Percentiles rank a stretch among this genome's conserved stretches.
phyloP scores from a whole-genome alignment of 495 filamentous ascomycete species.

The Endocarpon pusillum region DNA sequence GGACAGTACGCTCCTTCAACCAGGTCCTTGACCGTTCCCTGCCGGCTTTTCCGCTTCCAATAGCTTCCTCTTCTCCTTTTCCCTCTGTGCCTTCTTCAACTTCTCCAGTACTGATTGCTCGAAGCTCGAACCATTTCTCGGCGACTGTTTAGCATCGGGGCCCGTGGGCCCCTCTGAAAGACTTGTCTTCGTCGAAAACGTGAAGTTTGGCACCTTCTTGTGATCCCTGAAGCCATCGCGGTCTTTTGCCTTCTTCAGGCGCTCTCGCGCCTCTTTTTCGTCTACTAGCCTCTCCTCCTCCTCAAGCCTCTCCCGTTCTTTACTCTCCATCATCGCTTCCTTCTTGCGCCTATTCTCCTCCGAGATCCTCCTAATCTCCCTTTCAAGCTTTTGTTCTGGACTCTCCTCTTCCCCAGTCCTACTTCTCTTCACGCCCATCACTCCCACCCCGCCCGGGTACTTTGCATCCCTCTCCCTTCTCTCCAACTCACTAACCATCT shows the following conservation, averaged over 20 bases:
- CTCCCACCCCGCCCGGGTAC: conserved; percentile 12
- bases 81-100: conserved; percentile 38
- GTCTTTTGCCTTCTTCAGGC: conserved; percentile 1
- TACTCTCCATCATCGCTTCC: conserved; percentile 32
- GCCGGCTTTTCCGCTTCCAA: too few species aligned
- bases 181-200: conserved; percentile 12
- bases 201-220: conserved; percentile 11
- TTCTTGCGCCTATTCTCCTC: conserved; percentile 40
- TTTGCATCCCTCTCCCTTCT: conserved; percentile 34
- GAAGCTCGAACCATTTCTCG: conserved; percentile 31
- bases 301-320: conserved; percentile 28
- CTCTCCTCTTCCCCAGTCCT: conserved; percentile 35
- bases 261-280: conserved; percentile 14
- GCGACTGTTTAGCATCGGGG: conserved; percentile 10
- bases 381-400: conserved; percentile 38
- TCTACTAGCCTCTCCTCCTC: conserved; percentile 29
- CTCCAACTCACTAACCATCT: conserved; percentile 66
- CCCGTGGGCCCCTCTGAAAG: conserved; percentile 21
- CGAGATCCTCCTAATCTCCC: conserved; percentile 43
- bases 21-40: too few species aligned
- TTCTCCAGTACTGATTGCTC: conserved; percentile 45
- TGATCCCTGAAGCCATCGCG: conserved; percentile 17
- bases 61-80: conserved; percentile 29
- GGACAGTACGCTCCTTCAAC: too few species aligned
- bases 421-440: conserved; percentile 26